These are phyloP conservation scores for Guyanaporus albipodus DNA, from an alignment of 768 basidiomycete species.

Conservation along the genomic window DNA sequence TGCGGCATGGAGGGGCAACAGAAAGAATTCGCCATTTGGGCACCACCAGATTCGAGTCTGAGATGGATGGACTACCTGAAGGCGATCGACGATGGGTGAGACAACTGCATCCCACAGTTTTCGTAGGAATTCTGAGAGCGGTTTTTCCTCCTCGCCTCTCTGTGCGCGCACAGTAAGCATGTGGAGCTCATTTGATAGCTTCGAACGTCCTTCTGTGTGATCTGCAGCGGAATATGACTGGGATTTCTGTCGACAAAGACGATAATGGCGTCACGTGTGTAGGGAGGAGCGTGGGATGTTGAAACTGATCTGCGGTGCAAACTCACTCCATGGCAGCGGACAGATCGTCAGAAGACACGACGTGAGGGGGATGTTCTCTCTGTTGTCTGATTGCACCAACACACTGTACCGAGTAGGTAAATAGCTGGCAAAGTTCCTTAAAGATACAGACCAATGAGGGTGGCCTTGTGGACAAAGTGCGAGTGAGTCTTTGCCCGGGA, in stretches of 20 bases:
- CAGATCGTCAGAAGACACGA: not conserved
- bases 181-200: not conserved
- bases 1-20: not conserved
- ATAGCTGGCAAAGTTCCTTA: not conserved
- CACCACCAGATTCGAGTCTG: constrained; percentile 8
- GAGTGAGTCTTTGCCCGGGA: not conserved
- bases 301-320: too few relatives aligned
- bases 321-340: too few relatives aligned
- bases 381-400: too few relatives aligned
- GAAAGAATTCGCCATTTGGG: constrained; percentile 10
- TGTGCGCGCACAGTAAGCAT: not conserved
- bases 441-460: not conserved
- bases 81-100: constrained; percentile 6
- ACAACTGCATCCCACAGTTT: constrained; percentile 18
- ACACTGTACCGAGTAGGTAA: not conserved
- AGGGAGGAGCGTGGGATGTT: too few relatives aligned
- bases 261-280: too few relatives aligned
- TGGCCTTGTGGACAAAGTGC: not conserved
- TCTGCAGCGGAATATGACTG: too few relatives aligned
- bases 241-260: too few relatives aligned
- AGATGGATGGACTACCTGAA: not conserved
- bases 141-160: not conserved
- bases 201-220: too few relatives aligned
- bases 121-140: not conserved
- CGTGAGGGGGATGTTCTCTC: not conserved